These are phyloP conservation scores for Kwoniella mangroviensis DNA, from an alignment of 768 basidiomycete genomes.

Conservation along the genomic window DNA sequence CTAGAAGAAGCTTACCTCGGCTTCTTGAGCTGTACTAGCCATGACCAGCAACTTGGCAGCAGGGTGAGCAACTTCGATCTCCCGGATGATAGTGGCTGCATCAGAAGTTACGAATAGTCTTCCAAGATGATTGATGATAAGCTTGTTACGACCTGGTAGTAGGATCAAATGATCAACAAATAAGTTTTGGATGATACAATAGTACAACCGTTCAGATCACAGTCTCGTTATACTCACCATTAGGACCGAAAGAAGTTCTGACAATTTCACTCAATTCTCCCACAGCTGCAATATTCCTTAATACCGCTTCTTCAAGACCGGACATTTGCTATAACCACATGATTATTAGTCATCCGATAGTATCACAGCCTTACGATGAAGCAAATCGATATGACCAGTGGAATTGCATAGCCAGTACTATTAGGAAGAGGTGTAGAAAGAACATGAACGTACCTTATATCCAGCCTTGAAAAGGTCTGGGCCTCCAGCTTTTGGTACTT, in stretches of 20 bases:
- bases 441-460: constrained; percentile 71
- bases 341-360: too few species aligned
- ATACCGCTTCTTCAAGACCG: constrained; percentile 94
- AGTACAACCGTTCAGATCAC: too few species aligned
- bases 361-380: background rate
- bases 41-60: constrained; percentile 99
- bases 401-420: too few species aligned
- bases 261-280: constrained; percentile 92
- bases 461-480: constrained; percentile 96
- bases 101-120: constrained; percentile 96
- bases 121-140: constrained; percentile 96
- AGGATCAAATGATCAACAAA: background rate
- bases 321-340: constrained; percentile 64
- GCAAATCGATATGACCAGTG: too few species aligned
- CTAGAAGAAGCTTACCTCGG: constrained; percentile 70
- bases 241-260: constrained; percentile 93
- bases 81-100: constrained; percentile 96
- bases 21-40: constrained; percentile 95
- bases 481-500: constrained; percentile 82
- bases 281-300: constrained; percentile 96
- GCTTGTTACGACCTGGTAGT: constrained; percentile 83
- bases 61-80: constrained; percentile 97
- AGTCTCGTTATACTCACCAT: constrained; percentile 66
- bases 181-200: too few species aligned
- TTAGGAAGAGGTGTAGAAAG: background rate